Base-by-base conservation (phyloP, 78 protist species). In the Isochrysis galbana region DNA sequence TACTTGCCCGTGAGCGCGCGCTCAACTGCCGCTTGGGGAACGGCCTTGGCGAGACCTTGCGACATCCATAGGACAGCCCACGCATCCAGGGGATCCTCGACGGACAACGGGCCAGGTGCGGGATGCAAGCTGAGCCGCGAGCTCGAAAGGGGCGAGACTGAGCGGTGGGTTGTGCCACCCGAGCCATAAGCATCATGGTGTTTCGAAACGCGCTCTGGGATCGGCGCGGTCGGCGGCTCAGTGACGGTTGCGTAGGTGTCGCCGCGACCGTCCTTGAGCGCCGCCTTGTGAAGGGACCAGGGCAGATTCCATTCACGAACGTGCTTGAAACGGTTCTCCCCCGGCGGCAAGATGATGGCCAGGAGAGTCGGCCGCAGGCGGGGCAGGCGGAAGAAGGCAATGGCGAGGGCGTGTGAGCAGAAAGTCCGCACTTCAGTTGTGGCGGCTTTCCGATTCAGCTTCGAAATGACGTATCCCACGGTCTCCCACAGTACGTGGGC, bases 241-340 rank as follows among this genome's bases (percentile, higher is more conserved):
- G n/a, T n/a, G n/a, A n/a, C n/a, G n/a, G n/a, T n/a, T n/a, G n/a
- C n/a, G n/a, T n/a, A n/a, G n/a, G n/a, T n/a, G n/a, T n/a, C n/a
- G n/a, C n/a, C n/a, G 61, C 14, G 7, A 7, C 61, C 80, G 45
- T 70, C 80, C n/a, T 17, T 19, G 39, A 70, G 34, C 41, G 80
- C 34, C 80, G 80, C 5, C 41, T n/a, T 14, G 23, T 70, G 80
- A 36, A 70, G 80, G 19, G 80, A 70, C 80, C 80, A 70, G 42
- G 80, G 80, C 80, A 70, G 41, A 41, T 70, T 70, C 80, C 80
- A 70, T 41, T 70, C 80, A 41, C 80, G 80, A 36, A 70, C 80
- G 41, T 70, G 80, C 80, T 70, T 70, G 41, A 19, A 22, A 23
- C 80, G 80, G 41, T 26, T n/a, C 80, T 70, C 80, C 44, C 41